Conservation (phyloP, 805 yeast species). For the Wickerhamomyces bisporus region DNA sequence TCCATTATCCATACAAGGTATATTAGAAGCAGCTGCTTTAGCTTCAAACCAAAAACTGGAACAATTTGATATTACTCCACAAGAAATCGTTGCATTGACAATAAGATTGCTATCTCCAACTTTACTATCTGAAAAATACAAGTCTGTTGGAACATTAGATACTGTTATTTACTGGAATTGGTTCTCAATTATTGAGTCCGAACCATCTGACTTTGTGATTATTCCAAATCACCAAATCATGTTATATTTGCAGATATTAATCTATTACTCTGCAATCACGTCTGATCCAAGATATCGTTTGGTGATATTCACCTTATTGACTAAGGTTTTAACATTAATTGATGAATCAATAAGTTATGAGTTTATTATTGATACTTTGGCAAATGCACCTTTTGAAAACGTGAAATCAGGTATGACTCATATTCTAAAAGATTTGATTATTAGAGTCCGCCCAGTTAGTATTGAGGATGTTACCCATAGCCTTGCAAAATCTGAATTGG, state of each 20-base stretch:
- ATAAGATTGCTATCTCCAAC: slow-evolving; percentile 39
- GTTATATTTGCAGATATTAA: slow-evolving; percentile 37
- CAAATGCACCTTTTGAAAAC: slow-evolving; percentile 58
- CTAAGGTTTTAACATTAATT: slow-evolving; percentile 53
- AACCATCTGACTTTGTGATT: slow-evolving; percentile 15
- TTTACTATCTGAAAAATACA: slow-evolving; percentile 20
- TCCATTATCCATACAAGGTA: slow-evolving; percentile 28
- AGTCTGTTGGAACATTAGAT: slow-evolving; percentile 24
- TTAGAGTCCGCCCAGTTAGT: slow-evolving; percentile 26
- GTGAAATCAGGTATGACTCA: slow-evolving; percentile 57
- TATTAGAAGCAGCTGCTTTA: slow-evolving; percentile 25
- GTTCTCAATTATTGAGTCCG: slow-evolving; percentile 25
- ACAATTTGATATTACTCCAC: slow-evolving; percentile 11
- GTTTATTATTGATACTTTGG: slow-evolving; percentile 60
- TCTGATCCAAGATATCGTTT: slow-evolving; percentile 33
- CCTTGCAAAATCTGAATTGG: slow-evolving; percentile 6
- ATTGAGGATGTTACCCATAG: slow-evolving; percentile 8
- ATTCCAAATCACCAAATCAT: slow-evolving; percentile 30
- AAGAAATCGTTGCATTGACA: slow-evolving; percentile 35
- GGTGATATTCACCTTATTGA: slow-evolving; percentile 54
- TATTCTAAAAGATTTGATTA: slow-evolving; percentile 62
- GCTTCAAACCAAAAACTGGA: slow-evolving; percentile 13
- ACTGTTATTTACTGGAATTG: slow-evolving; percentile 31
- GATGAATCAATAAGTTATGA: slow-evolving; percentile 53
- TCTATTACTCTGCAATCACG: slow-evolving; percentile 32